phyloP scores from a whole-genome alignment of 208 protist genomes.

The Trypanosoma conorhini region DNA sequence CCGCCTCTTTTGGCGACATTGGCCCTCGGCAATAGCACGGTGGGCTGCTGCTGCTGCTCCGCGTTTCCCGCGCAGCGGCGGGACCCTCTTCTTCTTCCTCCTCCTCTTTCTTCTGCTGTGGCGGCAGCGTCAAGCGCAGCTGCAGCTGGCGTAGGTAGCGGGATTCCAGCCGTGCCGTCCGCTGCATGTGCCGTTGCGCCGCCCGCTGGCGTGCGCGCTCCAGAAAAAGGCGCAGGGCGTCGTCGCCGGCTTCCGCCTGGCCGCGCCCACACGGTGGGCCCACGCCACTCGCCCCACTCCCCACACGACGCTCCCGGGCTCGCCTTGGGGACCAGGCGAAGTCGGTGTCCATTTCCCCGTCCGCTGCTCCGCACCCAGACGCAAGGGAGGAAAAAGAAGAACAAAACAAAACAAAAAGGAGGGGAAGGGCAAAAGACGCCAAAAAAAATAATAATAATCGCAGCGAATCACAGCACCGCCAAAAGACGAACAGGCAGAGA shows the following conservation, averaged over 20 bases:
- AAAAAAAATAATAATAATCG: not conserved
- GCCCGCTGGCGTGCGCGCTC: constrained; percentile 12
- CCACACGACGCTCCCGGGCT: not conserved
- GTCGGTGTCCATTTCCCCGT: not conserved
- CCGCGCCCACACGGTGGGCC: not conserved
- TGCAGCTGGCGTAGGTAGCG: constrained; percentile 12
- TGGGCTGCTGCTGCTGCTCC: too few relatives aligned
- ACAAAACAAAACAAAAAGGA: not conserved
- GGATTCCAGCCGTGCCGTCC: constrained; percentile 14
- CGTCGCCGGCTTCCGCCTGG: not conserved
- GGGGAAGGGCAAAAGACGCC: not conserved
- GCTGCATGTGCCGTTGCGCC: constrained; percentile 4
- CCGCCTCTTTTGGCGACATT: not conserved
- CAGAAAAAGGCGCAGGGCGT: constrained; percentile 13
- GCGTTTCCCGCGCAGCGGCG: too few relatives aligned
- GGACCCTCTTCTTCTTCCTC: not conserved
- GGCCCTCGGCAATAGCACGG: too few relatives aligned
- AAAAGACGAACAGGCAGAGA: not conserved
- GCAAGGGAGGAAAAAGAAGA: not conserved
- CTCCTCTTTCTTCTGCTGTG: not conserved
- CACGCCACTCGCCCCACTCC: not conserved
- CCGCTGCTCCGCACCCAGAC: not conserved
- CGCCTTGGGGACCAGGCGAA: not conserved
- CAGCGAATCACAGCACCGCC: not conserved
- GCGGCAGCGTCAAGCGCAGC: not conserved